Evolutionary conservation across 1,284 basidiomycete species (phyloP).

Genomic region (Waitea zeae): DNA sequence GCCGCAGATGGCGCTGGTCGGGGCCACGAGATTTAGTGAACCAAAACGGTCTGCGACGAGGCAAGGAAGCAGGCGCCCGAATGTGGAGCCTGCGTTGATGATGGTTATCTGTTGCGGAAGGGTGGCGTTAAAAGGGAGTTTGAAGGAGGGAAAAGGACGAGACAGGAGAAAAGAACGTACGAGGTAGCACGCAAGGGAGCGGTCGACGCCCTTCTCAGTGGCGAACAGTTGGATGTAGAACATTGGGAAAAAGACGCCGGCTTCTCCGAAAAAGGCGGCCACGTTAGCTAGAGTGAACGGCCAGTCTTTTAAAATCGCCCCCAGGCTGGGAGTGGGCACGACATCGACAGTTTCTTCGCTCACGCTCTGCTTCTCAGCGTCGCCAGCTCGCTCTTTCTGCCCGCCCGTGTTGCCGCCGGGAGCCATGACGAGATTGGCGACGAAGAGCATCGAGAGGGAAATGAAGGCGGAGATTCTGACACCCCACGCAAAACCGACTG

Average conservation of each 20-base stretch:
- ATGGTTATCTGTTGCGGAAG: too few species aligned
- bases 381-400: constrained; percentile 1
- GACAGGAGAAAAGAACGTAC: too few species aligned
- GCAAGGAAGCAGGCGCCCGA: constrained; percentile 14
- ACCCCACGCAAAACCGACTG: constrained; percentile 8
- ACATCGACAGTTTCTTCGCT: constrained; percentile 4
- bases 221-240: constrained; percentile 27
- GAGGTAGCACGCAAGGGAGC: constrained; percentile 7
- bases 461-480: constrained; percentile 6
- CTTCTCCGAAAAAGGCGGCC: constrained; percentile 16
- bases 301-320: constrained; percentile 10
- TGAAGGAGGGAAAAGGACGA: constrained; percentile 11
- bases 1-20: constrained; percentile 8
- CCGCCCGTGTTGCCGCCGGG: too few species aligned
- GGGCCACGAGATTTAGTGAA: constrained; percentile 11
- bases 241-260: constrained; percentile 23
- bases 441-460: too few species aligned
- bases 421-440: neutral
- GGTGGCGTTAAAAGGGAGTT: too few species aligned
- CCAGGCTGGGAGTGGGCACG: constrained; percentile 11
- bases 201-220: constrained; percentile 7
- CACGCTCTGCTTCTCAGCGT: constrained; percentile 6
- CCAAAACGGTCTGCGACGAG: constrained; percentile 12
- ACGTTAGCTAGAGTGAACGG: constrained; percentile 1
- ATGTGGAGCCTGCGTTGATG: constrained; percentile 13